phyloP scores from a whole-genome alignment of 2,329 filamentous ascomycete species.

The Tolypocladium guangdongense region DNA sequence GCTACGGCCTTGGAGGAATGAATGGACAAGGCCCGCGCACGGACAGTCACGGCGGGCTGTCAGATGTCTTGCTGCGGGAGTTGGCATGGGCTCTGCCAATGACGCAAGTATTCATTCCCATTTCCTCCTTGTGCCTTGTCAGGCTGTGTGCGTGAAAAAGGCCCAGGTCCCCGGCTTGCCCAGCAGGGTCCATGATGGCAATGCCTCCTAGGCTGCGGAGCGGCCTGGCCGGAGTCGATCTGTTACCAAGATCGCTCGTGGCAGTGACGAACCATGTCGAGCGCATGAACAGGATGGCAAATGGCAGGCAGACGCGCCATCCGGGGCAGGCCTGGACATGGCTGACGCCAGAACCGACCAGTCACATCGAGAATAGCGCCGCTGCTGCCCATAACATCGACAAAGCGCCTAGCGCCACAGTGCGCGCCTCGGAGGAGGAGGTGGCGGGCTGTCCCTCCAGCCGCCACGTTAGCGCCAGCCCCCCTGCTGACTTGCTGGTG shows the following conservation, averaged over 20 bases:
- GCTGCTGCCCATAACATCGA: not conserved
- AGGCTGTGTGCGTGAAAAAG: not conserved
- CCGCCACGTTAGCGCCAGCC: not conserved
- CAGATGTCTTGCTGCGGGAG: not conserved
- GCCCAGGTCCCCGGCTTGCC: not conserved
- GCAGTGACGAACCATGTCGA: not conserved
- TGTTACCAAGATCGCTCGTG: not conserved
- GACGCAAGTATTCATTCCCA: not conserved
- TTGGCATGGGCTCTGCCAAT: not conserved
- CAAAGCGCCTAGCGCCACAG: not conserved
- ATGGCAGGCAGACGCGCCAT: not conserved
- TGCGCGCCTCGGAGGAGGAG: not conserved
- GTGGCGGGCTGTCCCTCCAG: not conserved
- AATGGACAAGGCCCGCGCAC: not conserved
- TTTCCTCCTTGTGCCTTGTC: not conserved
- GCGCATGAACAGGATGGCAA: not conserved
- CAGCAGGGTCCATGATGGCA: not conserved
- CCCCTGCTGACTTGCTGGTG: not conserved
- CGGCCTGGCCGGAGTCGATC: not conserved
- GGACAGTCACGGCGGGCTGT: too few relatives aligned
- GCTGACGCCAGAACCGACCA: slow-evolving; percentile 2
- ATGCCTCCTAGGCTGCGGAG: not conserved
- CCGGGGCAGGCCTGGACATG: not conserved
- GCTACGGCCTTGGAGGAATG: not conserved
- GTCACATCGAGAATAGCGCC: not conserved